Evolutionary conservation across 2,329 filamentous ascomycete genomes (phyloP), one percentile per base, ranked within the genome.

Genomic region (Phaeophleospora eucalypticola): DNA sequence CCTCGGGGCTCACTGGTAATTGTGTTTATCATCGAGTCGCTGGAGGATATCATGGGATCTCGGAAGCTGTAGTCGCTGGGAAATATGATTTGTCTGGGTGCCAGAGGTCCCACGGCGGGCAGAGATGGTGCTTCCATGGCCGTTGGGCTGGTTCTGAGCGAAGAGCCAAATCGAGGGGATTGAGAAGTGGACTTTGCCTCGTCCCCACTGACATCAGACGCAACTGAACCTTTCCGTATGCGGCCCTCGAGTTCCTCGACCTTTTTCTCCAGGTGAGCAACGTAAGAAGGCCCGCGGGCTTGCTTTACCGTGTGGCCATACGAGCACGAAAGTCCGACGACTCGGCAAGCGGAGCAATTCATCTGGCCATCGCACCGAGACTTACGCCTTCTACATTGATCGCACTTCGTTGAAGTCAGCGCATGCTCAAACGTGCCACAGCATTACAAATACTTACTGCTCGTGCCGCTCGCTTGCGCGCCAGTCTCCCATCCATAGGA

Each of bases 281-380:
- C 49, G 29, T 57, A 57, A 14, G 48, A 46, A n/a, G 52, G 52
- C 18, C 54, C 54, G 36, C 52, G 40, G 15, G 54, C 39, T 24
- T 57, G 54, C 45, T 57, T 57, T 10, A 53, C 45, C 24, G 44
- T 43, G 21, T 54, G 47, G 1, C 54, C 54, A 20, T 53, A 57
- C 2, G 54, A 57, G 36, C 54, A 57, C 37, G 52, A 43, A n/a
- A 57, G 36, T 10, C 52, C 54, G 14, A 53, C 52, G 24, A 42
- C 38, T 24, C 33, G 43, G 33, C 54, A 57, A 9, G 54, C 42
- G 17, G 38, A 34, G 43, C 54, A 57, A 21, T 54, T 39, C 32
- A 46, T 36, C 17, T 47, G 41, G 2, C 54, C 54, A 27, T 57
- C 52, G 34, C 54, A 57, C 4, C 49, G 43, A 2, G 49, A 46